phyloP scores from a whole-genome alignment of 1,284 basidiomycete genomes.

The Boletus sp. region DNA sequence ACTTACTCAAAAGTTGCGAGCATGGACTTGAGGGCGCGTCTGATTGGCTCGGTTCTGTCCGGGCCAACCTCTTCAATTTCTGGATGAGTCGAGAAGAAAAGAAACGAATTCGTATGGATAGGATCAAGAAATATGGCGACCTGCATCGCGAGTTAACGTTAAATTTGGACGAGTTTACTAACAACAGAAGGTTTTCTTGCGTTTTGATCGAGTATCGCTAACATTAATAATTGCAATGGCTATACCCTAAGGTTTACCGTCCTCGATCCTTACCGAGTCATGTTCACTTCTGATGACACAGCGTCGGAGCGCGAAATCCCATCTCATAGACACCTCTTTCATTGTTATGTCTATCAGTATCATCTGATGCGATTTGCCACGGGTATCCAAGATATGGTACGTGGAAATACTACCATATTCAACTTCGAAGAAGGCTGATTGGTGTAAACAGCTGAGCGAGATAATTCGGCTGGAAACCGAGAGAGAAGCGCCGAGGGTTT shows the following conservation, averaged over 20 bases:
- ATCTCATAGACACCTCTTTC: conserved; percentile 62
- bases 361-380: conserved; percentile 55
- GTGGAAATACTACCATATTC: conserved; percentile 33
- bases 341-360: conserved; percentile 74
- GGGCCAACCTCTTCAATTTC: conserved; percentile 40
- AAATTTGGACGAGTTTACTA: conserved; percentile 46
- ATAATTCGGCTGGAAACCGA: conserved; percentile 57
- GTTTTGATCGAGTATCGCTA: neutral
- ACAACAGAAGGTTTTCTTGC: conserved; percentile 45
- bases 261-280: conserved; percentile 64
- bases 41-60: conserved; percentile 50
- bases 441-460: conserved; percentile 43
- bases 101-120: conserved; percentile 33
- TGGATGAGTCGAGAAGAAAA: conserved; percentile 31
- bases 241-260: conserved; percentile 47
- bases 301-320: conserved; percentile 37
- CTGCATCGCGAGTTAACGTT: conserved; percentile 39
- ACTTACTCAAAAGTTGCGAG: conserved; percentile 50
- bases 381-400: conserved; percentile 45
- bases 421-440: conserved; percentile 14
- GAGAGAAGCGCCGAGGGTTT: conserved; percentile 50
- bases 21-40: conserved; percentile 45
- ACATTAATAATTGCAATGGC: conserved; percentile 1
- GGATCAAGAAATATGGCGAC: conserved; percentile 38
- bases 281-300: conserved; percentile 50